Evolutionary conservation across 495 filamentous ascomycete genomes (phyloP).

Genomic region (Penicillium manginii): DNA sequence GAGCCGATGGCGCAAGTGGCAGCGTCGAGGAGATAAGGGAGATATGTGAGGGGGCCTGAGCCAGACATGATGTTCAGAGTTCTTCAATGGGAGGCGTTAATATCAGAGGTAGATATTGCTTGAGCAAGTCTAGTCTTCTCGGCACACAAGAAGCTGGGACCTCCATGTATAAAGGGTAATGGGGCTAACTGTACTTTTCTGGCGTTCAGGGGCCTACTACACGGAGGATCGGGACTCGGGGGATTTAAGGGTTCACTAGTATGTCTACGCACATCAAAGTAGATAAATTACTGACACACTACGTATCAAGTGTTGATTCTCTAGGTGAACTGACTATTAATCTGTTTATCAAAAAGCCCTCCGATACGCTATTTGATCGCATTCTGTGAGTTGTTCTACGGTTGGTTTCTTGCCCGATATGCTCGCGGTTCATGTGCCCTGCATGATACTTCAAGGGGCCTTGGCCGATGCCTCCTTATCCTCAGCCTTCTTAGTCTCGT

Average conservation of each 20-base stretch:
- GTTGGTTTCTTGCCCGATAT: too few relatives aligned
- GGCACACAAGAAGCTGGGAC: neutral
- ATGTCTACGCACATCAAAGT: neutral
- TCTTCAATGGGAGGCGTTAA: too few relatives aligned
- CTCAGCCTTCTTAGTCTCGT: conserved; percentile 4
- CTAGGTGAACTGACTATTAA: neutral
- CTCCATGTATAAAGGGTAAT: neutral
- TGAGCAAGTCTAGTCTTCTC: too few relatives aligned
- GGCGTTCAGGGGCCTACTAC: neutral
- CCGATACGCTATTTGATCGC: neutral
- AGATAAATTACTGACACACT: neutral
- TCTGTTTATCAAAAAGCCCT: neutral
- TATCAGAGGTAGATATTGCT: too few relatives aligned
- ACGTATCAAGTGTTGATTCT: neutral
- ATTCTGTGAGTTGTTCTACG: too few relatives aligned
- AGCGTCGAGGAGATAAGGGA: too few relatives aligned
- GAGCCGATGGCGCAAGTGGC: too few relatives aligned
- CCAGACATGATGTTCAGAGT: too few relatives aligned
- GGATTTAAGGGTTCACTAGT: neutral
- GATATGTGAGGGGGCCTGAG: too few relatives aligned
- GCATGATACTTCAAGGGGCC: too few relatives aligned
- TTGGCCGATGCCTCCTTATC: neutral
- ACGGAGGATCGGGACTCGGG: neutral
- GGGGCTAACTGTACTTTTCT: neutral
- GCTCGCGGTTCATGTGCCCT: too few relatives aligned